These are phyloP conservation scores for Vitis vinifera DNA, from an alignment of 164 flowering plant genomes.

Conservation along the genomic window DNA sequence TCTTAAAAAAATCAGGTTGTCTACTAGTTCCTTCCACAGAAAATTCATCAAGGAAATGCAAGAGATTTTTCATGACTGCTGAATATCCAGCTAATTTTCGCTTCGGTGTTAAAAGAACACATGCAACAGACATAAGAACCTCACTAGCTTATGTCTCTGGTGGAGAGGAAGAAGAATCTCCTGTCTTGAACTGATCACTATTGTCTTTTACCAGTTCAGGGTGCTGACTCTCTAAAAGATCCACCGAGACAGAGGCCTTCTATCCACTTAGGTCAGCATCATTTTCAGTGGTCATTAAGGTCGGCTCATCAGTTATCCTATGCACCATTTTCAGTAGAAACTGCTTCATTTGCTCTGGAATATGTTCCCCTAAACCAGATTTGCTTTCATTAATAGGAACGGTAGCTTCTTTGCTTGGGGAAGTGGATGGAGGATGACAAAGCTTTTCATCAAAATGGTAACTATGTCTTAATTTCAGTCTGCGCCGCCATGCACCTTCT, in stretches of 20 bases:
- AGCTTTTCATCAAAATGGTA: too few relatives aligned
- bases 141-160: slow-evolving; percentile 68
- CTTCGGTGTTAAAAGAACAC: slow-evolving; percentile 90
- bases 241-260: slow-evolving; percentile 29
- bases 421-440: too few relatives aligned
- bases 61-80: slow-evolving; percentile 72
- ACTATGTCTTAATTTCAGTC: too few relatives aligned
- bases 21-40: slow-evolving; percentile 97
- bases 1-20: slow-evolving; percentile 61
- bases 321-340: slow-evolving; percentile 81
- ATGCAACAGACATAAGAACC: slow-evolving; percentile 75
- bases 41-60: slow-evolving; percentile 88
- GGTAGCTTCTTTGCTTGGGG: too few relatives aligned
- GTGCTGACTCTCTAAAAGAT: slow-evolving; percentile 33
- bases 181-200: slow-evolving; percentile 49
- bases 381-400: too few relatives aligned
- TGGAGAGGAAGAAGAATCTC: slow-evolving; percentile 44
- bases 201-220: slow-evolving; percentile 42
- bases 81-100: slow-evolving; percentile 84
- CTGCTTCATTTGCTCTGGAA: background rate
- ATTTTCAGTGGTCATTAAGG: slow-evolving; percentile 49
- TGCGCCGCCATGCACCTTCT: too few relatives aligned
- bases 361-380: too few relatives aligned
- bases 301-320: slow-evolving; percentile 69
- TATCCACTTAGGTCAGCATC: slow-evolving; percentile 40